Evolutionary conservation across 495 filamentous ascomycete genomes (phyloP), one percentile per base, ranked within the genome.

Genomic region (Tuber borchii): DNA sequence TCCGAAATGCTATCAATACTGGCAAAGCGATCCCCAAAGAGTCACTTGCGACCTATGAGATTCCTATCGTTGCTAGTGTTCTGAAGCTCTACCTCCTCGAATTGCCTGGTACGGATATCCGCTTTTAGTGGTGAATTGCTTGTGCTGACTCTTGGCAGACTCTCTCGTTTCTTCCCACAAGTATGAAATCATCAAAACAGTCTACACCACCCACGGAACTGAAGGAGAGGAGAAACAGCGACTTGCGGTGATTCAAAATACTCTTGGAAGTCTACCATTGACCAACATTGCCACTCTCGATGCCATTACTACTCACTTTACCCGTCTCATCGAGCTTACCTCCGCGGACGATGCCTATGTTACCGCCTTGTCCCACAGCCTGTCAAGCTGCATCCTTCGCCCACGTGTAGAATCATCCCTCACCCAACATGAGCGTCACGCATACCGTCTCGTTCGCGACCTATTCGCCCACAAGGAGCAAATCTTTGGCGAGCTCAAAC

Each of bases 211-310:
- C 43, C 90, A 93, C 44, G 90, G 94, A 75, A 88, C 91, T 43
- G 92, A 94, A 74, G 83, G 85, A 16, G 87, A 87, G 31, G 90
- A 92, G 71, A 84, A 86, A 6, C 89, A 91, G 65, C 93, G 95
- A 69, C 88, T 98, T 76, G 92, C 95, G 74, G 93, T 98, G 79
- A 88, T 99, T 43, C 96, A 98, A 84, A 97, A 94, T 78, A 97
- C 95, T 0, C 90, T 98, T 78, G 94, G 93, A 69, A 94, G 97
- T 83, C 88, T 99, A 68, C 93, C 95, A 56, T 90, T 99, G 56
- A 93, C 95, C 77, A 99, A 99, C 83, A 98, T 99, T 83, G 95
- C 95, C 74, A 97, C 95, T 44, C 91, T 99, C 82, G 95, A 99
- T 85, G 95, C 96, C 70, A 91, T 97, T 83, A 96, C 94, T 87